Conservation (phyloP, 73 alveolate species). For the Paramecium primaurelia region DNA sequence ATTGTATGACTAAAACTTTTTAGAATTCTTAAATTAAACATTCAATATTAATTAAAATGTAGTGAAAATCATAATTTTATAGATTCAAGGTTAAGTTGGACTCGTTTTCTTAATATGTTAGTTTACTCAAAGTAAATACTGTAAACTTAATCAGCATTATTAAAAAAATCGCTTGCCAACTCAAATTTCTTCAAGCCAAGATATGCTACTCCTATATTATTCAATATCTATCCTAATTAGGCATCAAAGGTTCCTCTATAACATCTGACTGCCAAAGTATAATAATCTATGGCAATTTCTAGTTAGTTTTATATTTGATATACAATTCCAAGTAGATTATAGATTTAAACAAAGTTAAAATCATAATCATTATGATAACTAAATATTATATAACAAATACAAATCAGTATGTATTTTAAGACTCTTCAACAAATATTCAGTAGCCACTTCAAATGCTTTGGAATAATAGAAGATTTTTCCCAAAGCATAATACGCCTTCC, state of each 20-base stretch:
- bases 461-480: slow-evolving; percentile 40
- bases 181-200: not conserved
- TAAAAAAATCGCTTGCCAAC: not conserved
- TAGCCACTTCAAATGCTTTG: slow-evolving; percentile 9
- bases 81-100: not conserved
- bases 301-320: not conserved
- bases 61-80: not conserved
- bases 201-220: not conserved
- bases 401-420: not conserved
- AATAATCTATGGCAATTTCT: not conserved
- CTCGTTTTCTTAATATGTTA: not conserved
- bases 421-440: slow-evolving; percentile 6
- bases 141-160: slow-evolving; percentile 22
- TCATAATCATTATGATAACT: not conserved
- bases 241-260: slow-evolving; percentile 28
- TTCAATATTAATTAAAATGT: not conserved
- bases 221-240: slow-evolving; percentile 30
- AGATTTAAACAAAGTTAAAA: not conserved
- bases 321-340: not conserved
- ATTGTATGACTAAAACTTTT: not conserved
- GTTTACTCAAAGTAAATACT: slow-evolving; percentile 15
- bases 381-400: not conserved
- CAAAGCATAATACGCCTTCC: not conserved
- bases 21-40: not conserved
- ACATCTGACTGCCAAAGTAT: not conserved